phyloP scores from a whole-genome alignment of 2,329 filamentous ascomycete species.

The Colletotrichum sp. region DNA sequence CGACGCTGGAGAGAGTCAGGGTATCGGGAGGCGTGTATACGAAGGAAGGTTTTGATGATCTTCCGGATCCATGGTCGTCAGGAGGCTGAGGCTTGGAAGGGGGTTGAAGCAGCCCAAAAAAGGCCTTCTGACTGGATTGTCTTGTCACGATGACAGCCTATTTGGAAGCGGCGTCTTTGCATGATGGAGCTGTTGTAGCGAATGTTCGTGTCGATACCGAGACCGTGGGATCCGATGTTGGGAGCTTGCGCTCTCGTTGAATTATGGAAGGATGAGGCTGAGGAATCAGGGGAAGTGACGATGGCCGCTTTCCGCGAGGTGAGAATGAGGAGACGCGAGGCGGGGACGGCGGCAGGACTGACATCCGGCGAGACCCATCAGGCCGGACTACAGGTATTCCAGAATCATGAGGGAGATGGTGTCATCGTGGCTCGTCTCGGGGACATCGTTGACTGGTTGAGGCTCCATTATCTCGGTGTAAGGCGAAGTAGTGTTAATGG shows the following conservation, averaged over 20 bases:
- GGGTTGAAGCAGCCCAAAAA: not conserved
- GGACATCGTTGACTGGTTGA: not conserved
- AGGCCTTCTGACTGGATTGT: not conserved
- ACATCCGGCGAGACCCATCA: not conserved
- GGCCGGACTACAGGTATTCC: not conserved
- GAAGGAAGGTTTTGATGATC: not conserved
- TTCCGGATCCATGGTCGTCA: not conserved
- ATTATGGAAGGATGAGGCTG: not conserved
- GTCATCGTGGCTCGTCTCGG: conserved; percentile 15
- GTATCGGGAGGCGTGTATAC: not conserved
- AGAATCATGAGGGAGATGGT: conserved; percentile 18
- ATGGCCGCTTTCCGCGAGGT: not conserved
- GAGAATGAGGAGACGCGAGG: not conserved
- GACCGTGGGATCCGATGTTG: not conserved
- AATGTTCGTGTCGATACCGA: not conserved
- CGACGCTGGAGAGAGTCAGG: not conserved
- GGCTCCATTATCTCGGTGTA: conserved; percentile 7
- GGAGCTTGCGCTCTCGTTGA: not conserved
- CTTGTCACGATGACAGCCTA: not conserved
- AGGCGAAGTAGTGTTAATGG: not conserved
- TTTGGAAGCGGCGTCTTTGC: not conserved
- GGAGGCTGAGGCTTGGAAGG: not conserved
- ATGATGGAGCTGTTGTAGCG: not conserved
- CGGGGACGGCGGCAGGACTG: not conserved
- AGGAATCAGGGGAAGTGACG: not conserved